Evolutionary conservation across 176 grass and related monocot species (phyloP), one percentile per base, ranked within the genome.

Genomic region (Phyllostachys edulis): DNA sequence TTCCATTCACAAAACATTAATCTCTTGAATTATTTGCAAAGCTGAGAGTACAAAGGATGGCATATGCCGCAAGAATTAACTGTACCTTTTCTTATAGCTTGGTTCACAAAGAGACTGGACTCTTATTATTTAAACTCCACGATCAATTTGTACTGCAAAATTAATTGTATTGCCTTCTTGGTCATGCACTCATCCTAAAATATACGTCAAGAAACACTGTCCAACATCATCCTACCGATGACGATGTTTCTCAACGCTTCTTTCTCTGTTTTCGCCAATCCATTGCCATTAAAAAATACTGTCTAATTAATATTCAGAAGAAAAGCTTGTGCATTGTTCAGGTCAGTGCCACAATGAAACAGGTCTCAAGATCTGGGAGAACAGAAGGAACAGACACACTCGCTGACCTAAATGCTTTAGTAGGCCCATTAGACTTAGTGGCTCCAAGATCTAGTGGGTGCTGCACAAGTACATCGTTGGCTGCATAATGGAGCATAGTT

Each of bases 371-470:
- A 71, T 62, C 37, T 66, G 44, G 45, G 63, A 55, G 73, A 52
- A 77, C 18, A 69, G 13, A 60, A 83, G 49, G 67, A 63, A 65
- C 47, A 65, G 37, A 17, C 44, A 59, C 50, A 38, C 50, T 34
- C 26, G 81, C 57, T 85, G 76, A 89, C 82, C 87, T 85, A 45
- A 83, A 77, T 83, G 32, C 21, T 79, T 79, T 67, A 61, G 49
- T 75, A 81, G 77, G 36, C 18, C 76, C 77, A 36, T 42, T 4
- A 47, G 67, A 57, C 46, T 45, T 54, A 27, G 82, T 85, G 88
- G 82, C 77, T 85, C 52, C 63, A 85, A 62, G 62, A 81, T 81
- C 87, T 85, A 81, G 87, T 70, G 81, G 80, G 51, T 38, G 12
- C 34, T 76, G 24, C 80, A 84, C 75, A 84, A 7, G 17, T 71